phyloP scores from a whole-genome alignment of 1,284 basidiomycete species.

The Moniliella sp. region DNA sequence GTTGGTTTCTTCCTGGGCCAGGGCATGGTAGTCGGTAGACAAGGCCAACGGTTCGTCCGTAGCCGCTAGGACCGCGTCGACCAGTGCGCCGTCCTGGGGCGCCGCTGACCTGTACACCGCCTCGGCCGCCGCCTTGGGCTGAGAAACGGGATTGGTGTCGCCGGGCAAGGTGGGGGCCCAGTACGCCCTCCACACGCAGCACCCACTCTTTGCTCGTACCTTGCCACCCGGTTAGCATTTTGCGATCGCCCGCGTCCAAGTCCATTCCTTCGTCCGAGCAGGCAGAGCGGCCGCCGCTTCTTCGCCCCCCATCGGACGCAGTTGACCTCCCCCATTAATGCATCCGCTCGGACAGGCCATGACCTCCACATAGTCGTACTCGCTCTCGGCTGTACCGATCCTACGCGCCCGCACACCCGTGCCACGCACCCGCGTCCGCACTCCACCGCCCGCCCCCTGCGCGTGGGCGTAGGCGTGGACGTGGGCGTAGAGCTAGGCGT shows the following conservation, averaged over 20 bases:
- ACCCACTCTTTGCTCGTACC: conserved; percentile 31
- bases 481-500: not conserved
- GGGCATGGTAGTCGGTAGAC: conserved; percentile 60
- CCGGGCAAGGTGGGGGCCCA: conserved; percentile 9
- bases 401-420: conserved; percentile 21
- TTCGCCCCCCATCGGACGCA: too few relatives aligned
- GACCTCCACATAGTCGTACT: conserved; percentile 86
- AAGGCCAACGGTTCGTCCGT: conserved; percentile 41
- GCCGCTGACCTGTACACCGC: conserved; percentile 33
- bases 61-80: conserved; percentile 37
- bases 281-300: too few relatives aligned
- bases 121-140: conserved; percentile 37
- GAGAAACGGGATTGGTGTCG: conserved; percentile 40
- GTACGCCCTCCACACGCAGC: conserved; percentile 7
- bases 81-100: conserved; percentile 8
- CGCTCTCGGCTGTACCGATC: conserved; percentile 39
- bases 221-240: conserved; percentile 37
- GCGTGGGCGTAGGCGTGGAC: conserved; percentile 5
- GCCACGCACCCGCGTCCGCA: not conserved
- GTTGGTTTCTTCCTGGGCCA: conserved; percentile 58
- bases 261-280: too few relatives aligned
- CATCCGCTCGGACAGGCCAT: conserved; percentile 98
- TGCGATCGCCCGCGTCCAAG: not conserved
- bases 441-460: not conserved
- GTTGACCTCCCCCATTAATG: conserved; percentile 86